A percentile compares a stretch with the other conserved stretches of the same genome.
Evolutionary conservation across 768 basidiomycete genomes (phyloP).

Genomic region (Mycena olivaceomarginata): DNA sequence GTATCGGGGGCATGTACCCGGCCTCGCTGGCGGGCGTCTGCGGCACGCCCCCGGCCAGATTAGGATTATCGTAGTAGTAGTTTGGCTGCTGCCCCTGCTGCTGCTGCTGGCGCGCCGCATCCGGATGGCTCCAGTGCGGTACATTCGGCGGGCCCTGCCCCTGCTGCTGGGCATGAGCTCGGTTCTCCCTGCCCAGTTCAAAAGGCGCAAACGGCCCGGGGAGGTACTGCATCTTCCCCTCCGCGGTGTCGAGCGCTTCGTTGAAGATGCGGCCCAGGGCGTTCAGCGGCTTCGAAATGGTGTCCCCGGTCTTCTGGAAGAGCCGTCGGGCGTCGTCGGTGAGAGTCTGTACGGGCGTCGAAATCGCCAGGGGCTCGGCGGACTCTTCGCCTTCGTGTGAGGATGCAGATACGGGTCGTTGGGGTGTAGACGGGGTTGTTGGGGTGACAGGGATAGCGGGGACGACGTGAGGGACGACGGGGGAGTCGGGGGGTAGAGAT

Average conservation of each 20-base stretch:
- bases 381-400: slow-evolving; percentile 92
- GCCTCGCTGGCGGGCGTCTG: slow-evolving; percentile 63
- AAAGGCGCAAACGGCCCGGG: slow-evolving; percentile 84
- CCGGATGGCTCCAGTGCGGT: slow-evolving; percentile 64
- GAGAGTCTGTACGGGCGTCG: slow-evolving; percentile 71
- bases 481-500: slow-evolving; percentile 61
- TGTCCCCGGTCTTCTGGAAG: slow-evolving; percentile 93
- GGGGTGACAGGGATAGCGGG: slow-evolving; percentile 31
- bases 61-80: slow-evolving; percentile 43
- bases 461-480: slow-evolving; percentile 35
- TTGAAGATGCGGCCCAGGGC: slow-evolving; percentile 93
- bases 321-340: slow-evolving; percentile 88
- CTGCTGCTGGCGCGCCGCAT: slow-evolving; percentile 54
- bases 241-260: slow-evolving; percentile 85
- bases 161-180: slow-evolving; percentile 43
- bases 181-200: slow-evolving; percentile 74
- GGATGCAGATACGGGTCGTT: slow-evolving; percentile 52
- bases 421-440: slow-evolving; percentile 59
- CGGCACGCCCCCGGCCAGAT: slow-evolving; percentile 53
- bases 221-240: slow-evolving; percentile 78
- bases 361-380: slow-evolving; percentile 84
- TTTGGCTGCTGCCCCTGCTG: slow-evolving; percentile 41
- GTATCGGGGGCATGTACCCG: slow-evolving; percentile 61
- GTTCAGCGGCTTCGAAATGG: slow-evolving; percentile 92
- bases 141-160: slow-evolving; percentile 48